Conservation (phyloP, 768 basidiomycete genomes). For the Lanmaoa pseudosensibilis region DNA sequence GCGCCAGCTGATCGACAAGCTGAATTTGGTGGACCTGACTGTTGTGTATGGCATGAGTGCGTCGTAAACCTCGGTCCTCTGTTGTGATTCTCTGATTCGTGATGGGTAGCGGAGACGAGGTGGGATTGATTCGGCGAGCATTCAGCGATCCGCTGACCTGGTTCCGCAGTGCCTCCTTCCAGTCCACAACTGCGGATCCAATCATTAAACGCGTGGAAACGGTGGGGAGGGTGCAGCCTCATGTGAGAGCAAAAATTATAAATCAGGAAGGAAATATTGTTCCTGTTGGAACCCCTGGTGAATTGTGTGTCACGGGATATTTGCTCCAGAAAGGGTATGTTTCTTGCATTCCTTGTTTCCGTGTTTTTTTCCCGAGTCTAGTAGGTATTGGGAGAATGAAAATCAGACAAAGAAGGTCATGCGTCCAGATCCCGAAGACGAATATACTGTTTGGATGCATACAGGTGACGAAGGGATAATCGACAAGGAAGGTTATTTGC, state of each 20-base stretch:
- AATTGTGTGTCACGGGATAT: conserved; percentile 74
- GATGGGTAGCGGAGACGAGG: conserved; percentile 69
- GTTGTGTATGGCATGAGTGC: conserved; percentile 87
- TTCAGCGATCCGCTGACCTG: neutral
- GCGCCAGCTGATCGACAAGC: conserved; percentile 62
- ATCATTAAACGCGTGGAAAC: conserved; percentile 78
- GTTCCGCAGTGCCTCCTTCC: conserved; percentile 69
- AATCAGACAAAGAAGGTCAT: conserved; percentile 64
- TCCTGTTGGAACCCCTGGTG: conserved; percentile 73
- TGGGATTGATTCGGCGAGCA: conserved; percentile 16
- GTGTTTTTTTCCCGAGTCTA: neutral
- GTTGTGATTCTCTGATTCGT: conserved; percentile 2
- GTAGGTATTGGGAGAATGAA: conserved; percentile 75
- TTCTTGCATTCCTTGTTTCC: neutral
- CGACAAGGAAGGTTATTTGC: conserved; percentile 78
- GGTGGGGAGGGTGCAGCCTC: conserved; percentile 74
- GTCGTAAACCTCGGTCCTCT: conserved; percentile 25
- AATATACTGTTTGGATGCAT: conserved; percentile 74
- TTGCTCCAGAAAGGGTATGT: conserved; percentile 73
- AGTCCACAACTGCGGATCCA: conserved; percentile 68
- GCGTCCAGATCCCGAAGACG: conserved; percentile 48
- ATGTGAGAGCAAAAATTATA: conserved; percentile 74
- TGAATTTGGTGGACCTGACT: conserved; percentile 71
- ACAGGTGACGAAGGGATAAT: conserved; percentile 81
- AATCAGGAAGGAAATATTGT: conserved; percentile 58